phyloP scores from a whole-genome alignment of 495 filamentous ascomycete genomes.

The Eremomyces bilateralis region DNA sequence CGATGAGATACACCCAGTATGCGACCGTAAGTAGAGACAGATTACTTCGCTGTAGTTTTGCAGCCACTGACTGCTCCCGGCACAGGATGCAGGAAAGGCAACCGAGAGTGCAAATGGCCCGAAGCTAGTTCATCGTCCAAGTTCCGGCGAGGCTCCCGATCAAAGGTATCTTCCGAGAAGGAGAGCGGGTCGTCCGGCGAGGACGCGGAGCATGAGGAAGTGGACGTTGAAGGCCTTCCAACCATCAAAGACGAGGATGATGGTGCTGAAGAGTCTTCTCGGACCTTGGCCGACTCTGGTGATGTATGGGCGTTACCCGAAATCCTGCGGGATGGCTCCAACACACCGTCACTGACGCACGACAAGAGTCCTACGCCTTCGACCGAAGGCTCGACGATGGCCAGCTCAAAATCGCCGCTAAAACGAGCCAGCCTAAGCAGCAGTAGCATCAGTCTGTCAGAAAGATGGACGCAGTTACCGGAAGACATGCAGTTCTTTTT shows the following conservation, averaged over 20 bases:
- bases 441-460: neutral
- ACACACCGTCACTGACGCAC: constrained; percentile 13
- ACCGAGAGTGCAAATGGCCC: constrained; percentile 65
- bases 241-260: constrained; percentile 50
- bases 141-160: constrained; percentile 13
- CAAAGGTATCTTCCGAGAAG: constrained; percentile 23
- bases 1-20: constrained; percentile 67
- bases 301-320: constrained; percentile 14
- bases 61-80: constrained; percentile 2
- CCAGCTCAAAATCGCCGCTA: constrained; percentile 5
- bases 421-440: constrained; percentile 9
- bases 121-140: constrained; percentile 32
- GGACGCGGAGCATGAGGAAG: constrained; percentile 28
- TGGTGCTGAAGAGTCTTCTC: constrained; percentile 20
- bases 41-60: neutral
- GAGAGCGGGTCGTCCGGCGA: constrained; percentile 22
- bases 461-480: constrained; percentile 6
- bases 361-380: constrained; percentile 16
- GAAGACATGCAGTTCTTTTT: constrained; percentile 56
- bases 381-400: constrained; percentile 12
- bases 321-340: constrained; percentile 10
- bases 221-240: constrained; percentile 26
- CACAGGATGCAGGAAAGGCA: constrained; percentile 64
- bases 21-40: constrained; percentile 41
- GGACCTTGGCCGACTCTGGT: constrained; percentile 10